Conservation (phyloP, 345 rosid species). For the Camelina hispida region DNA sequence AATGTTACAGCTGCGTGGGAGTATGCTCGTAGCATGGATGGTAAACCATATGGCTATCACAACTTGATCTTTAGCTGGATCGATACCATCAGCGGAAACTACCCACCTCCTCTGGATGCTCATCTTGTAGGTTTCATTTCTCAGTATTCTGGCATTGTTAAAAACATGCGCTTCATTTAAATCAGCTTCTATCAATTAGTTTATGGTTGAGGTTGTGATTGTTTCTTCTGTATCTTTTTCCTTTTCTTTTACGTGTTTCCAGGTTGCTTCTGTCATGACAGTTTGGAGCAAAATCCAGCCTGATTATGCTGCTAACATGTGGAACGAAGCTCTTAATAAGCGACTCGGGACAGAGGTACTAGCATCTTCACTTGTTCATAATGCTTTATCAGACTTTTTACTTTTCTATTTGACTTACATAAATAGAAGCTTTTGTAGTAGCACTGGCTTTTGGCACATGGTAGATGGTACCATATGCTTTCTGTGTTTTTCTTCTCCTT, state of each 20-base stretch:
- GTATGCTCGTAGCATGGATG: conserved; percentile 88
- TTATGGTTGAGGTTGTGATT: conserved; percentile 13
- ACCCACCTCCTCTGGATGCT: conserved; percentile 97
- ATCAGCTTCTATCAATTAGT: not conserved
- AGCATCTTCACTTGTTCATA: conserved; percentile 12
- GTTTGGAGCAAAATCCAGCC: conserved; percentile 95
- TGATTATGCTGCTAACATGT: conserved; percentile 87
- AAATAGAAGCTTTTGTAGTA: conserved; percentile 3
- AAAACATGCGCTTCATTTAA: not conserved
- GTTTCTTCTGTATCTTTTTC: conserved; percentile 6
- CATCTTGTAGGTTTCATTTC: conserved; percentile 65
- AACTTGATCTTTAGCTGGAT: conserved; percentile 99
- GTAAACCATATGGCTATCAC: conserved; percentile 92
- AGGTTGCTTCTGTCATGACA: conserved; percentile 98
- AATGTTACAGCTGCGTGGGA: conserved; percentile 98
- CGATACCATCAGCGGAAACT: conserved; percentile 81
- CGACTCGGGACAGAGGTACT: conserved; percentile 90
- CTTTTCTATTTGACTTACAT: conserved; percentile 6
- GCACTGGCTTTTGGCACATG: conserved; percentile 18
- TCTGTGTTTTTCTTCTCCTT: not conserved
- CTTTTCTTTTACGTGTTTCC: conserved; percentile 31
- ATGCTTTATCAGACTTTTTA: not conserved
- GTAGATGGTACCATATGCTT: conserved; percentile 4
- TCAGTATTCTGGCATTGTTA: conserved; percentile 5
- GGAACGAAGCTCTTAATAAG: conserved; percentile 96